Evolutionary conservation across 768 basidiomycete species (phyloP).

Genomic region (Russula dissimulans): DNA sequence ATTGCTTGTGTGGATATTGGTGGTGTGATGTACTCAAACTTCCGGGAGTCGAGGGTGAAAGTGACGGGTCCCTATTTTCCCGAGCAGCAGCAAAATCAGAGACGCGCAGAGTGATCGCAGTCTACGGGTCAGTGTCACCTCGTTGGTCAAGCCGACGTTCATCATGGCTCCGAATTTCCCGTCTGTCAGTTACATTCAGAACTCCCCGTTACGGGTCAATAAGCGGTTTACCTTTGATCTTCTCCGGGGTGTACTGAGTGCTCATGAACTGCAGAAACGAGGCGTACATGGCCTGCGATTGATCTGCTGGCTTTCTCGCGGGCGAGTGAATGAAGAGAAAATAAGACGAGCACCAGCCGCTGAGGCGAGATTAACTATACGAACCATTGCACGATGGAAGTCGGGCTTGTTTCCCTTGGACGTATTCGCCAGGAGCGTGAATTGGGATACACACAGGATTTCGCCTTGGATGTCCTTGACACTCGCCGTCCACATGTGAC

Average conservation of each 20-base stretch:
- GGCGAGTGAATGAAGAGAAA: not conserved
- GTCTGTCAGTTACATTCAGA: conserved; percentile 39
- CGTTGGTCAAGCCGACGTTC: conserved; percentile 80
- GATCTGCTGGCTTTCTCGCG: conserved; percentile 45
- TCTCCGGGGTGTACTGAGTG: conserved; percentile 58
- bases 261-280: conserved; percentile 63
- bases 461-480: conserved; percentile 87
- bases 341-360: not conserved
- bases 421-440: conserved; percentile 82
- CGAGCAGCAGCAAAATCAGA: not conserved
- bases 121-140: conserved; percentile 39
- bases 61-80: conserved; percentile 67
- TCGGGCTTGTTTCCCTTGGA: conserved; percentile 85
- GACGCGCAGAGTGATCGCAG: conserved; percentile 6
- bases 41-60: conserved; percentile 74
- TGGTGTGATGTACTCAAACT: conserved; percentile 50
- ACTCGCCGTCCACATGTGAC: conserved; percentile 76
- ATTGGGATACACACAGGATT: conserved; percentile 90
- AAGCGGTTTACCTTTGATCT: conserved; percentile 58
- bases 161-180: conserved; percentile 97
- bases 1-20: not conserved
- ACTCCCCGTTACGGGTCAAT: not conserved
- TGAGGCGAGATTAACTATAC: not conserved
- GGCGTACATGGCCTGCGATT: conserved; percentile 60
- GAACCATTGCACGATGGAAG: conserved; percentile 89